Evolutionary conservation across 805 yeast genomes (phyloP).

Genomic region (Yamadazyma laniorum): DNA sequence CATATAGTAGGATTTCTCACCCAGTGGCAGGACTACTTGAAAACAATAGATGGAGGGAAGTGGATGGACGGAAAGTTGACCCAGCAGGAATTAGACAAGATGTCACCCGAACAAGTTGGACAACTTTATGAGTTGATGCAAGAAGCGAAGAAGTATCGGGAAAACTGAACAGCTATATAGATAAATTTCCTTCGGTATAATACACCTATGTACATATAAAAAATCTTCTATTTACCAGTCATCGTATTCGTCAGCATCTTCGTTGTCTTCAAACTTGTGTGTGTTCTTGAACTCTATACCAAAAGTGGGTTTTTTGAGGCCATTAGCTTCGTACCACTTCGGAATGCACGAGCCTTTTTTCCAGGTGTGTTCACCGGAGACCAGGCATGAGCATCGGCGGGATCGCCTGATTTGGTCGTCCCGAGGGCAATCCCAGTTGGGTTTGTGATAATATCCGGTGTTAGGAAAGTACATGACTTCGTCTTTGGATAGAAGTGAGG

Average conservation of each 20-base stretch:
- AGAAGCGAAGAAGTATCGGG: constrained; percentile 54
- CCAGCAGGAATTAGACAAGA: constrained; percentile 64
- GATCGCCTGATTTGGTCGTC: constrained; percentile 52
- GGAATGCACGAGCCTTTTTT: constrained; percentile 63
- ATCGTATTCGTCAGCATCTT: constrained; percentile 9
- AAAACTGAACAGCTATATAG: too few relatives aligned
- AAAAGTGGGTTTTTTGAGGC: constrained; percentile 11
- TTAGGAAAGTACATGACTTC: constrained; percentile 76
- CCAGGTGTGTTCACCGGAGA: constrained; percentile 68
- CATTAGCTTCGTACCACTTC: constrained; percentile 35
- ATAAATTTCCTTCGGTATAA: too few relatives aligned
- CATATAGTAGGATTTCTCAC: constrained; percentile 92
- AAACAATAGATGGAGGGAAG: constrained; percentile 48
- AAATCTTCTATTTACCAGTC: constrained; percentile 9
- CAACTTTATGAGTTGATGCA: constrained; percentile 79
- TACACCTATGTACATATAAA: constrained; percentile 1
- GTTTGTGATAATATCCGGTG: constrained; percentile 80
- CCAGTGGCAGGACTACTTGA: constrained; percentile 88
- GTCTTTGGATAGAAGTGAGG: constrained; percentile 68
- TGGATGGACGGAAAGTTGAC: constrained; percentile 52
- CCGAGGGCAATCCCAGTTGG: constrained; percentile 78
- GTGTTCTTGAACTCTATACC: constrained; percentile 13
- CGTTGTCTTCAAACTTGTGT: constrained; percentile 11
- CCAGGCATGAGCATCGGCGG: constrained; percentile 69
- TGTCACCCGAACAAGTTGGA: constrained; percentile 87